A percentile compares a stretch with the other conserved stretches of the same genome.
Conservation (phyloP, 192 early-diverging fungal genomes). For the Coemansia sp. region DNA sequence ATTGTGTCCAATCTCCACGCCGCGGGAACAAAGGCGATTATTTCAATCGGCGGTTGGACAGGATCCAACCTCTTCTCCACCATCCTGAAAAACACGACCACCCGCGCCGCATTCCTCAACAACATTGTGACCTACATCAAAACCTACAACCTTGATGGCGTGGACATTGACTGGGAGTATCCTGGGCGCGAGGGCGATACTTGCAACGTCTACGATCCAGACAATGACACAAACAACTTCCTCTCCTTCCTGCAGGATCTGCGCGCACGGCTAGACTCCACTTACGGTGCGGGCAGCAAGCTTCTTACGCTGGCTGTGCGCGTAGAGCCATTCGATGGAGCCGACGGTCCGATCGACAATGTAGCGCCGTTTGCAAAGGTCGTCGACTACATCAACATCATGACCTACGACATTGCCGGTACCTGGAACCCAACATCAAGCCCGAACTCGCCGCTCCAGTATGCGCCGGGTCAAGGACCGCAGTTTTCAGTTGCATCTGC, state of each 20-base stretch:
- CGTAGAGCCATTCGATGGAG: slow-evolving; percentile 58
- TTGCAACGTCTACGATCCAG: slow-evolving; percentile 55
- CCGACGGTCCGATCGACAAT: slow-evolving; percentile 50
- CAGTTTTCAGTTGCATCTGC: slow-evolving; percentile 39
- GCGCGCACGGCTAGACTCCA: slow-evolving; percentile 50
- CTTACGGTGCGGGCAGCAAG: slow-evolving; percentile 45
- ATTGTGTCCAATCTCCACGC: slow-evolving; percentile 14
- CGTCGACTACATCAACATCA: slow-evolving; percentile 64
- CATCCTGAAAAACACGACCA: slow-evolving; percentile 43
- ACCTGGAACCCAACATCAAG: slow-evolving; percentile 56
- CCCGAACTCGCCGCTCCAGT: slow-evolving; percentile 58
- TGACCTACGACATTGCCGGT: slow-evolving; percentile 63
- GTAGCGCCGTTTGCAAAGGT: slow-evolving; percentile 58
- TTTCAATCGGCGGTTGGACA: slow-evolving; percentile 73
- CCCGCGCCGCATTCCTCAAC: slow-evolving; percentile 29
- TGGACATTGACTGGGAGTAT: slow-evolving; percentile 65
- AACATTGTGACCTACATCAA: slow-evolving; percentile 41
- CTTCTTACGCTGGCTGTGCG: slow-evolving; percentile 64
- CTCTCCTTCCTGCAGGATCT: slow-evolving; percentile 59
- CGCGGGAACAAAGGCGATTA: slow-evolving; percentile 47
- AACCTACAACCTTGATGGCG: slow-evolving; percentile 55
- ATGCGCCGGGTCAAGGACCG: slow-evolving; percentile 5
- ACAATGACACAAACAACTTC: slow-evolving; percentile 63
- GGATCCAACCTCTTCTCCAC: slow-evolving; percentile 62
- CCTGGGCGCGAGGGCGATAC: slow-evolving; percentile 56